A percentile compares a stretch with the other conserved stretches of the same genome.
phyloP scores from a whole-genome alignment of 169 alveolate species.

The Eimeria zaria region DNA sequence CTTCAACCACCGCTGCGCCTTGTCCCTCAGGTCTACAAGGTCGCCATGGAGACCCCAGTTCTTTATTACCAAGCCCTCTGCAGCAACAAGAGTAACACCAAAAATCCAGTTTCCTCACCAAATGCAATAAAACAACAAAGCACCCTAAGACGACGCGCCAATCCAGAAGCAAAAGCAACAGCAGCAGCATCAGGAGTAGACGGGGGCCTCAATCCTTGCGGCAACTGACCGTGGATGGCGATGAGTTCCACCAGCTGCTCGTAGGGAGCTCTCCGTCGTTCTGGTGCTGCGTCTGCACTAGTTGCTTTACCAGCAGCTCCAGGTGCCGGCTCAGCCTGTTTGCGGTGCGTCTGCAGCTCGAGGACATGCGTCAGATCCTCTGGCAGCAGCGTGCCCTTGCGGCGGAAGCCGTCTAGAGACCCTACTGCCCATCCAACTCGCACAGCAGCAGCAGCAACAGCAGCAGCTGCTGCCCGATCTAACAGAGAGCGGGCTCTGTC shows the following conservation, averaged over 20 bases:
- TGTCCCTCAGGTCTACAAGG: slow-evolving; percentile 80
- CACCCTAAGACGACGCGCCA: neutral
- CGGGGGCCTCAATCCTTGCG: neutral
- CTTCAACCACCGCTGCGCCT: slow-evolving; percentile 85
- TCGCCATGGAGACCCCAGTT: slow-evolving; percentile 82
- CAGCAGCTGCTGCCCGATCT: slow-evolving; percentile 82
- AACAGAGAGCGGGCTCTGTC: slow-evolving; percentile 71
- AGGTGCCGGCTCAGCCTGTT: slow-evolving; percentile 2
- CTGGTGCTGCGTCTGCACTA: slow-evolving; percentile 77
- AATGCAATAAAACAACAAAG: neutral
- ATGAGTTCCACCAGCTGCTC: slow-evolving; percentile 70
- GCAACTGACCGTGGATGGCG: slow-evolving; percentile 62
- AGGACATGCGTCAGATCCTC: slow-evolving; percentile 78
- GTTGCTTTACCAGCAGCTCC: neutral
- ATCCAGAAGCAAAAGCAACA: slow-evolving; percentile 9
- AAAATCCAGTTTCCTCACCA: neutral
- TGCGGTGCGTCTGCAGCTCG: slow-evolving; percentile 75
- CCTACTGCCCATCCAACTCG: slow-evolving; percentile 83
- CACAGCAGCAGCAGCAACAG: slow-evolving; percentile 81
- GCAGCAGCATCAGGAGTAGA: neutral
- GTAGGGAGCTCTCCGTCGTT: slow-evolving; percentile 52
- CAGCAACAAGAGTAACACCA: neutral
- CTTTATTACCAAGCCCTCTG: slow-evolving; percentile 79
- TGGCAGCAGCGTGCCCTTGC: slow-evolving; percentile 78
- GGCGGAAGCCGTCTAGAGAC: slow-evolving; percentile 82